Evolutionary conservation across 148 eudicot genomes (phyloP), one percentile per base, ranked within the genome.

Genomic region (Fagopyrum homotropicum): DNA sequence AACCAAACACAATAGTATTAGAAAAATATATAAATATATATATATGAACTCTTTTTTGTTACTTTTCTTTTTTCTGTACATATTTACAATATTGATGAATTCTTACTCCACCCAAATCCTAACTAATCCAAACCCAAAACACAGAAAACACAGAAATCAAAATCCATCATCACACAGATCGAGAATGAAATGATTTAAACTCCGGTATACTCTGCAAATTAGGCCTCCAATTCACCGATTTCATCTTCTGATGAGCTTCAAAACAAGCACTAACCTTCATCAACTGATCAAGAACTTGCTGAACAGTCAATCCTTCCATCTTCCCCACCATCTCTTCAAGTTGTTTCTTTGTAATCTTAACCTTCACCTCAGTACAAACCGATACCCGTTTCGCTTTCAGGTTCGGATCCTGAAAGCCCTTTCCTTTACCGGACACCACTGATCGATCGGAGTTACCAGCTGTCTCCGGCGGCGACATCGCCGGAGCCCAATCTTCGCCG

Each of bases 181-280:
- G 29, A 1, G 15, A 26, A 61, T 15, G 71, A 66, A 66, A 66
- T 0, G 71, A 66, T 9, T 40, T 66, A 1, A 66, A 43, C 69
- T 91, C 97, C 6, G 83, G 81, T 68, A 91, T 91, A 52, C 83
- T 88, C 15, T 82, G 82, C 44, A 91, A 55, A 4, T 73, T 83
- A 2, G 94, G 97, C 75, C 82, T 87, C 92, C 92, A 86, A 8
- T 85, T 46, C 17, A 46, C 0, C 6, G 71, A 15, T 17, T 45
- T 40, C 46, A 76, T 68, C 86, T 78, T n/a, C 9, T 68, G 73
- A 12, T 78, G 88, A 29, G 83, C 40, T 70, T 86, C 82, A 46
- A 55, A 81, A 16, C 63, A 43, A 66, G 82, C 80, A 49, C 81
- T 70, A 8, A 44, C 79, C 70, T 81, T 78, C 54, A 87, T 83